Evolutionary conservation across 2,329 filamentous ascomycete species (phyloP).

Genomic region (Fusarium nodosum): DNA sequence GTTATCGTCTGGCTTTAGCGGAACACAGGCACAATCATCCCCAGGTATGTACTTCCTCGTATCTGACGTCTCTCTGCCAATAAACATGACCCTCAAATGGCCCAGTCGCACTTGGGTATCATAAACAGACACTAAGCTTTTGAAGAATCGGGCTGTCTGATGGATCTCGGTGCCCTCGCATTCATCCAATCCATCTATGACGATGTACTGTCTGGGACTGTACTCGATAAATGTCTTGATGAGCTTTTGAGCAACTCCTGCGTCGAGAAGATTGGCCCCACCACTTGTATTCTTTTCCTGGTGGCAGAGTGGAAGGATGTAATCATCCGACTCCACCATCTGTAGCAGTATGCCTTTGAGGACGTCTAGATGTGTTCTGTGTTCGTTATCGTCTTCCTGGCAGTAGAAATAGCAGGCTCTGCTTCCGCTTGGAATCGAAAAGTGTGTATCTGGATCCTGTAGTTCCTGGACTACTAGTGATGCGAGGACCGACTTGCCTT

Average conservation of each 20-base stretch:
- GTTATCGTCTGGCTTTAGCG: background rate
- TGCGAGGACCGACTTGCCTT: constrained; percentile 3
- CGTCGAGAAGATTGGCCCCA: background rate
- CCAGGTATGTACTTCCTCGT: background rate
- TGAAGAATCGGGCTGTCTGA: constrained; percentile 5
- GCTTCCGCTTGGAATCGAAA: background rate
- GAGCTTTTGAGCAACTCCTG: background rate
- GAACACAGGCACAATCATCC: background rate
- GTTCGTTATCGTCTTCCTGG: constrained; percentile 6
- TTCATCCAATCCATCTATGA: constrained; percentile 4
- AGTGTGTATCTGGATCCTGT: fast-evolving
- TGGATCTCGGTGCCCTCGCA: background rate
- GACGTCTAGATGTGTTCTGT: background rate
- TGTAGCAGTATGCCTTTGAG: constrained; percentile 6
- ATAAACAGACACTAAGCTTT: background rate
- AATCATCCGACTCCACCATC: constrained; percentile 8
- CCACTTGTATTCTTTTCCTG: constrained; percentile 1
- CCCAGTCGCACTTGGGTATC: constrained; percentile 4
- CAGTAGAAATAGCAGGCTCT: constrained; percentile 20
- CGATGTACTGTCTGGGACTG: background rate
- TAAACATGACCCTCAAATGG: constrained; percentile 10
- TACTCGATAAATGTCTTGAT: constrained; percentile 7
- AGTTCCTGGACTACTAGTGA: constrained; percentile 4
- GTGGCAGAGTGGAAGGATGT: constrained; percentile 5
- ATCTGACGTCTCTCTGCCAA: constrained; percentile 2